Evolutionary conservation across 805 yeast genomes (phyloP), one percentile per base, ranked within the genome.

Genomic region (Clavispora santaluciae): DNA sequence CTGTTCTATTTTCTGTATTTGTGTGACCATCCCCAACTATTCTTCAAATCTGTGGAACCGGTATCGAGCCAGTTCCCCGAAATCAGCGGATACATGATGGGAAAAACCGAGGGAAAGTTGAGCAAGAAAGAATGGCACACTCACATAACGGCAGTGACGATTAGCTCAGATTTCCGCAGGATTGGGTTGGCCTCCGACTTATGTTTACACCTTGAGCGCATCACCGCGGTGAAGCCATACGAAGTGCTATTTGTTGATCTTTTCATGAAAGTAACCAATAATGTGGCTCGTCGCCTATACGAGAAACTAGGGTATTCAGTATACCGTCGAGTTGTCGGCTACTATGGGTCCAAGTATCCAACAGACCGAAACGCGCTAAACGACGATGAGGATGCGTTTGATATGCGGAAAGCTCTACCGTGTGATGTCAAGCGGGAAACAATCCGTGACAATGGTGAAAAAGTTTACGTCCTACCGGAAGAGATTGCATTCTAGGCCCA

Each of bases 101-200:
- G 95, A n/a, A 93, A 93, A 60, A 82, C 95, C 1, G 99, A 93
- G 60, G 99, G 99, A 0, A 70, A 64, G 37, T 41, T 68, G 28
- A 45, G 70, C 26, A 78, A 74, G 5, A 78, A 73, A 35, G 93
- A 89, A 44, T 91, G 97, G 96, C 99, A 93, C 57, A 79, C 95
- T 1, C 99, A 93, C 60, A 89, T 93, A 37, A 88, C 98, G 0
- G 98, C 99, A 0, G 96, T 93, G 3, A 89, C 98, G 0, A 84
- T 93, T 1, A 83, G 84, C 44, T 82, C 86, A 10, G 81, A 79
- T 39, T 91, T 83, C 60, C 67, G 99, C 40, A 68, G 98, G 45
- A 72, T 91, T 12, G 95, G 96, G 1, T 66, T 93, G 29, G 99
- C 97, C 1, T 78, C 89, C 6, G 75, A 77, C 44, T 68, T 93